phyloP scores from a whole-genome alignment of 345 rosid genomes.

The Chamaenerion angustifolium region DNA sequence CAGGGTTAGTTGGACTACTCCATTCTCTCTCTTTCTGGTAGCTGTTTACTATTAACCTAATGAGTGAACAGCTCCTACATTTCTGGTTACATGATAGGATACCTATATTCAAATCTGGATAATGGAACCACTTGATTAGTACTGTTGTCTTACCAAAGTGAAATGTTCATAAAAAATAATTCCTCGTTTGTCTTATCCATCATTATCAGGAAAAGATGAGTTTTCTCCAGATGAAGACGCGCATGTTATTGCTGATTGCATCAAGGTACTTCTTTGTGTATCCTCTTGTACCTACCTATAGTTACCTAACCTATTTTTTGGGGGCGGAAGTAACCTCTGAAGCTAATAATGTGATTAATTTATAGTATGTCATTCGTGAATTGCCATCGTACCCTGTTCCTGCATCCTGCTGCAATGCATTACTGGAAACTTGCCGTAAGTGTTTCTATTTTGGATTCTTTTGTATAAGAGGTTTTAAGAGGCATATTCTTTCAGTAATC shows the following conservation, averaged over 20 bases:
- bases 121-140: too few relatives aligned
- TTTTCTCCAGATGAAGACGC: conserved; percentile 68
- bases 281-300: too few relatives aligned
- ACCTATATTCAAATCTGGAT: too few relatives aligned
- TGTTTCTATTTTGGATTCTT: too few relatives aligned
- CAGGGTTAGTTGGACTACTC: conserved; percentile 35
- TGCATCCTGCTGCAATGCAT: conserved; percentile 93
- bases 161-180: too few relatives aligned
- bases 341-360: conserved; percentile 2
- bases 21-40: conserved; percentile 1
- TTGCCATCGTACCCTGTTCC: conserved; percentile 98
- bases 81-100: too few relatives aligned
- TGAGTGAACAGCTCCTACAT: too few relatives aligned
- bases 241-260: conserved; percentile 88
- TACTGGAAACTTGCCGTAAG: conserved; percentile 91
- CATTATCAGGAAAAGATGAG: conserved; percentile 57
- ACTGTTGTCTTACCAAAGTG: too few relatives aligned
- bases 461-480: neutral
- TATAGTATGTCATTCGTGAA: conserved; percentile 85
- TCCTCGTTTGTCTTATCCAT: conserved; percentile 2
- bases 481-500: too few relatives aligned
- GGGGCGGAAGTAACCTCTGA: neutral
- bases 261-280: conserved; percentile 41
- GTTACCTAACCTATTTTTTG: neutral
- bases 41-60: too few relatives aligned